These are phyloP conservation scores for Gossypium laxum DNA, from an alignment of 441 rosid species.

Conservation along the genomic window DNA sequence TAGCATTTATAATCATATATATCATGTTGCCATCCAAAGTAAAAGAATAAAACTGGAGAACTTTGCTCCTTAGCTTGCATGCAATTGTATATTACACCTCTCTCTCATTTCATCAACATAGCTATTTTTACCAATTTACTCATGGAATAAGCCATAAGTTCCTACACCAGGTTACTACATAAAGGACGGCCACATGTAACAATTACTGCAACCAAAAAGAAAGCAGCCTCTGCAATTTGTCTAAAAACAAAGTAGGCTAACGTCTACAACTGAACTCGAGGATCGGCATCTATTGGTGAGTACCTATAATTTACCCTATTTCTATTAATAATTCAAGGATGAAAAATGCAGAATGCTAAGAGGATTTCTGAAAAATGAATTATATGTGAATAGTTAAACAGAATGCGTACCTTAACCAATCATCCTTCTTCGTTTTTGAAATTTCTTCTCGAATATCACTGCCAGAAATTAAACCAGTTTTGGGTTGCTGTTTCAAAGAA, in stretches of 20 bases:
- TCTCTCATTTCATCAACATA: not conserved
- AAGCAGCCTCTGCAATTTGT: not conserved
- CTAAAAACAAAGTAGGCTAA: not conserved
- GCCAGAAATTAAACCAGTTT: constrained; percentile 63
- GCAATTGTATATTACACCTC: not conserved
- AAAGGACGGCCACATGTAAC: not conserved
- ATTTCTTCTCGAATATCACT: constrained; percentile 47
- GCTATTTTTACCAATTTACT: not conserved
- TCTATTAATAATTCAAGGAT: not conserved
- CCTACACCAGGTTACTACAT: not conserved
- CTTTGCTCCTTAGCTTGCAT: not conserved
- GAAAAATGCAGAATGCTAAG: not conserved
- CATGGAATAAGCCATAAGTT: not conserved
- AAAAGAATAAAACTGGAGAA: not conserved
- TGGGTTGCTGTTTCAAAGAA: constrained; percentile 29
- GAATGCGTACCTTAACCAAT: constrained; percentile 38
- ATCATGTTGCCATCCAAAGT: not conserved
- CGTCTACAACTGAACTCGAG: not conserved
- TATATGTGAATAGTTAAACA: not conserved
- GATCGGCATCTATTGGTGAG: not conserved
- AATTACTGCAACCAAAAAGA: not conserved
- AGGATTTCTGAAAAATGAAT: not conserved
- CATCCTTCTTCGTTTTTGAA: constrained; percentile 50
- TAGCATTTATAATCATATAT: not conserved
- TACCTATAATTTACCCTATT: not conserved